Percentiles rank a stretch among this genome's conserved stretches.
Evolutionary conservation across 768 basidiomycete species (phyloP).

Genomic region (Pholiota microspora): DNA sequence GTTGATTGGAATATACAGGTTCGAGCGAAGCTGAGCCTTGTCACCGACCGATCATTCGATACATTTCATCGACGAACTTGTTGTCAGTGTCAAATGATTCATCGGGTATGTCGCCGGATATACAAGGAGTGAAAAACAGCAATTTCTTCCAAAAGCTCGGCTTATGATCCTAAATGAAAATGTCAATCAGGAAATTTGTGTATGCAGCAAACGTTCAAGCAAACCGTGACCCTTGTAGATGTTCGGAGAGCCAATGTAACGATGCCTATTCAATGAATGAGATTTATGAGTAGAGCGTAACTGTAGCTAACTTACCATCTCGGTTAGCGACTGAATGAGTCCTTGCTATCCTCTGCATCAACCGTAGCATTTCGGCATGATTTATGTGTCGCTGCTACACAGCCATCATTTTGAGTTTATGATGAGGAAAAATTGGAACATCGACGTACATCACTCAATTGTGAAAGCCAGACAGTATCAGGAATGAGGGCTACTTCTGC

Average conservation of each 20-base stretch:
- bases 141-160: background rate
- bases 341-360: background rate
- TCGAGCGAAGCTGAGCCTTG: background rate
- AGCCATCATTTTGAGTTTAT: background rate
- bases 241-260: background rate
- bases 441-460: background rate
- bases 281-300: too few relatives aligned
- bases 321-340: background rate
- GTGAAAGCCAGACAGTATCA: conserved; percentile 1
- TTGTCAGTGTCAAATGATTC: background rate
- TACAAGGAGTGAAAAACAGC: background rate
- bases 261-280: background rate
- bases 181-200: too few relatives aligned
- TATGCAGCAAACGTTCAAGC: too few relatives aligned
- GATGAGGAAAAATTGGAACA: background rate
- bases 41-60: background rate
- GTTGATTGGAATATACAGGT: too few relatives aligned
- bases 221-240: too few relatives aligned
- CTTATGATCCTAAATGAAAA: too few relatives aligned
- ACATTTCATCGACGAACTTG: background rate
- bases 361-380: background rate
- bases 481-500: background rate
- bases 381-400: background rate
- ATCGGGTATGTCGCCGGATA: background rate
- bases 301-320: background rate